These are phyloP conservation scores for Tricladium varicosporioides DNA, from an alignment of 2,329 filamentous ascomycete species.

Conservation along the genomic window DNA sequence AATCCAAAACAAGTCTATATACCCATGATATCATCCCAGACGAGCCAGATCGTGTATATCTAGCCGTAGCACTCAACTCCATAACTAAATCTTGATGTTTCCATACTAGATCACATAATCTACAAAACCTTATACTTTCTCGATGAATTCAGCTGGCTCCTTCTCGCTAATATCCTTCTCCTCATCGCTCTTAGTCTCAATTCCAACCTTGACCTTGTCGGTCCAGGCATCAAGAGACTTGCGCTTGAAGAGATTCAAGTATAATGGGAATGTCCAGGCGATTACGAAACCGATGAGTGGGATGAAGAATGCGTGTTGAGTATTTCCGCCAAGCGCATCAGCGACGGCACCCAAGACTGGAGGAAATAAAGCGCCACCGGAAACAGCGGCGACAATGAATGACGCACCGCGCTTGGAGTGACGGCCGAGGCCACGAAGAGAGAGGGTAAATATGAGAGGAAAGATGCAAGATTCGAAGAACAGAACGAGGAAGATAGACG, in stretches of 20 bases:
- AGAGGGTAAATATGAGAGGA: constrained; percentile 78
- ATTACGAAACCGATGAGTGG: constrained; percentile 26
- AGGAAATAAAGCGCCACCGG: constrained; percentile 30
- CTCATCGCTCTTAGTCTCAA: constrained; percentile 20
- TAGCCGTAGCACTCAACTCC: too few species aligned
- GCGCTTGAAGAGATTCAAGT: constrained; percentile 25
- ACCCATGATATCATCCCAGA: too few species aligned
- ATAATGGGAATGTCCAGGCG: constrained; percentile 24
- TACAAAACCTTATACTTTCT: constrained; percentile 16
- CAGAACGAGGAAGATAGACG: constrained; percentile 63
- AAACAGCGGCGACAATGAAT: constrained; percentile 58
- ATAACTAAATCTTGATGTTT: too few species aligned
- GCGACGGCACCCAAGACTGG: constrained; percentile 24
- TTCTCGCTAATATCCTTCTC: constrained; percentile 17
- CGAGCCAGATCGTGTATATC: too few species aligned
- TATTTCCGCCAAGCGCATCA: constrained; percentile 23
- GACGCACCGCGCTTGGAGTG: constrained; percentile 78
- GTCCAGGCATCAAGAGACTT: constrained; percentile 28
- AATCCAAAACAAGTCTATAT: too few species aligned
- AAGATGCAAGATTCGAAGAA: constrained; percentile 82
- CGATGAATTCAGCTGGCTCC: constrained; percentile 13
- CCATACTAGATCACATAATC: too few species aligned
- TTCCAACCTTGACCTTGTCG: constrained; percentile 28
- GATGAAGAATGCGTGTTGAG: constrained; percentile 26
- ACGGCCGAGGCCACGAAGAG: constrained; percentile 73